These are phyloP conservation scores for Stephania cephalantha DNA, from an alignment of 164 flowering plant genomes.

Conservation along the genomic window DNA sequence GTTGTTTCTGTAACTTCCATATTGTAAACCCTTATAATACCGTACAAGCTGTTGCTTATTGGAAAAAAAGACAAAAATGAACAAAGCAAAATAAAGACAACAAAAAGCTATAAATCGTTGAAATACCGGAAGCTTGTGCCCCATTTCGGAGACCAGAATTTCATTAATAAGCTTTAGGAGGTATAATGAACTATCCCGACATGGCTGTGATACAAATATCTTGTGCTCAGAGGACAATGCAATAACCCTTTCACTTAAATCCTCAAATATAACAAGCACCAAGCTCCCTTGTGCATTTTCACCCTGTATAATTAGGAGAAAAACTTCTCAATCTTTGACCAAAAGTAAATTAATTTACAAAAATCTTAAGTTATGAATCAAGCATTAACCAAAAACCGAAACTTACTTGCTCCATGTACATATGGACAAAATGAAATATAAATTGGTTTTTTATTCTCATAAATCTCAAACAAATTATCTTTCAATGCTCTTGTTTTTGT, in stretches of 20 bases:
- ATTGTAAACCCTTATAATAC: no score
- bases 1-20: no score
- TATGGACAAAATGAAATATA: no score
- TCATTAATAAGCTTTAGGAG: constrained; percentile 80
- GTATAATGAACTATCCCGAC: constrained; percentile 88
- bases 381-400: background rate
- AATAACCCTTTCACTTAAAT: constrained; percentile 53
- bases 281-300: constrained; percentile 35
- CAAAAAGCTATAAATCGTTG: background rate
- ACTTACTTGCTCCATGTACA: constrained; percentile 59
- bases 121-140: constrained; percentile 67
- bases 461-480: no score
- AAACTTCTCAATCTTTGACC: background rate
- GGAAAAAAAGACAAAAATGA: no score
- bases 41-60: no score
- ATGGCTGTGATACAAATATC: constrained; percentile 75
- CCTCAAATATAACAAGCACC: constrained; percentile 72
- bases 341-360: background rate
- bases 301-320: constrained; percentile 38
- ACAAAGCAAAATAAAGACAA: no score
- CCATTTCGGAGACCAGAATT: constrained; percentile 71
- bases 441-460: no score
- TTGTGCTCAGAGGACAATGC: constrained; percentile 61
- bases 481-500: no score
- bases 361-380: background rate